A percentile compares a stretch with the other conserved stretches of the same genome.
phyloP scores from a whole-genome alignment of 139 green algal genomes.

The Tetradesmus lagerheimii region DNA sequence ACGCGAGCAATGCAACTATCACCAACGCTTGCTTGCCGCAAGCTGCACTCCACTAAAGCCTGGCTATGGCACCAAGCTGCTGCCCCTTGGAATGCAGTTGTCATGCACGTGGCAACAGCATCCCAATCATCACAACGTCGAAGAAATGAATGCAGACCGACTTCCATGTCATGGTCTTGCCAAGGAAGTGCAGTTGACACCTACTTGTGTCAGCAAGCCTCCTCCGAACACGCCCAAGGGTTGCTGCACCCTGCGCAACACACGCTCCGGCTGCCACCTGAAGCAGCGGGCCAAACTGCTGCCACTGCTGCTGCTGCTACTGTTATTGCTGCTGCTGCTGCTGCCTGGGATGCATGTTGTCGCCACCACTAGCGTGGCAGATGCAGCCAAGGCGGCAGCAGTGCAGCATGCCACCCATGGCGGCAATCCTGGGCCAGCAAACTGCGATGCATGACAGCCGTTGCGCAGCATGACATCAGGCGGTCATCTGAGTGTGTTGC shows the following conservation, averaged over 20 bases:
- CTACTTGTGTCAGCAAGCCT: conserved; percentile 37
- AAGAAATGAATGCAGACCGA: too few relatives aligned
- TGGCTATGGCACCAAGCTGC: too few relatives aligned
- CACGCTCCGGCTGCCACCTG: neutral
- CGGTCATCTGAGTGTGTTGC: neutral
- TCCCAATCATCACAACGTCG: too few relatives aligned
- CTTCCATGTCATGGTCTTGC: too few relatives aligned
- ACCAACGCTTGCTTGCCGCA: too few relatives aligned
- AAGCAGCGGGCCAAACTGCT: neutral
- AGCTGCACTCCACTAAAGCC: too few relatives aligned
- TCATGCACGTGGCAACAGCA: too few relatives aligned
- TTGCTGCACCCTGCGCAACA: conserved; percentile 13
- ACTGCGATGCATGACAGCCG: neutral
- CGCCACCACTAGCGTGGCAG: neutral
- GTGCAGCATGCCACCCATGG: neutral
- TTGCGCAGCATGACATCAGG: neutral
- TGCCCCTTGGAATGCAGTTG: too few relatives aligned
- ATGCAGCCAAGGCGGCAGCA: conserved; percentile 16
- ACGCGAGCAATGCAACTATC: too few relatives aligned
- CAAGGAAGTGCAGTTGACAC: neutral
- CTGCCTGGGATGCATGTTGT: neutral
- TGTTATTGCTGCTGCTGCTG: conserved; percentile 1
- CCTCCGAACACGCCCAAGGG: conserved; percentile 26
- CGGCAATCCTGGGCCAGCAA: neutral
- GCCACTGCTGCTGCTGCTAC: conserved; percentile 4